Conservation (phyloP, 2,329 filamentous ascomycete genomes). For the Polychaeton citri region DNA sequence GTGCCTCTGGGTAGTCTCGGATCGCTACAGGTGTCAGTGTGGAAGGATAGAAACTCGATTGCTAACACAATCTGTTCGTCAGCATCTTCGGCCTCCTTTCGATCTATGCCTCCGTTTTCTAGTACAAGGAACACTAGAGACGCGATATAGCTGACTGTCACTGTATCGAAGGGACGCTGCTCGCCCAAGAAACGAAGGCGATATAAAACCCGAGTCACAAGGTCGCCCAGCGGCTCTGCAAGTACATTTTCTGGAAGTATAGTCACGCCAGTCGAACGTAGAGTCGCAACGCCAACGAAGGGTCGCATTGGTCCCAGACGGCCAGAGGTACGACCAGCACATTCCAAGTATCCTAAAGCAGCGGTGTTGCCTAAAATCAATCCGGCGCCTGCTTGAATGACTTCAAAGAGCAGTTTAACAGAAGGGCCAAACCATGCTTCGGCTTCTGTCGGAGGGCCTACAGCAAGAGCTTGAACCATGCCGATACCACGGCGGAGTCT, state of each 20-base stretch:
- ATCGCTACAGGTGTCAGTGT: slow-evolving; percentile 68
- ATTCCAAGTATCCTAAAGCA: slow-evolving; percentile 64
- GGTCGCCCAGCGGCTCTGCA: slow-evolving; percentile 63
- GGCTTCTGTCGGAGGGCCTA: slow-evolving; percentile 78
- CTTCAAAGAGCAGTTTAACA: slow-evolving; percentile 57
- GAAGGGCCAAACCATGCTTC: slow-evolving; percentile 78
- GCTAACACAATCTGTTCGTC: slow-evolving; percentile 85
- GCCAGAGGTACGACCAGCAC: slow-evolving; percentile 58
- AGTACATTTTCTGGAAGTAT: slow-evolving; percentile 59
- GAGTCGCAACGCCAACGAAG: slow-evolving; percentile 77
- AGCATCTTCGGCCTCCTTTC: slow-evolving; percentile 54
- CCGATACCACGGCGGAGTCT: slow-evolving; percentile 72
- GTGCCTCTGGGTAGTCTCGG: slow-evolving; percentile 62
- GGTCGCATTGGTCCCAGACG: slow-evolving; percentile 64
- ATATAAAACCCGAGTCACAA: slow-evolving; percentile 82
- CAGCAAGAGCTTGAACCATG: slow-evolving; percentile 69
- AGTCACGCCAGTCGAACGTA: slow-evolving; percentile 64
- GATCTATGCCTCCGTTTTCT: slow-evolving; percentile 63
- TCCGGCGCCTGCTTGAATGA: slow-evolving; percentile 68
- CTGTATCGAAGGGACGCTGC: slow-evolving; percentile 81
- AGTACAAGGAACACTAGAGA: slow-evolving; percentile 71
- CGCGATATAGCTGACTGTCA: slow-evolving; percentile 77
- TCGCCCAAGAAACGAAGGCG: slow-evolving; percentile 80
- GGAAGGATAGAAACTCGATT: slow-evolving; percentile 77
- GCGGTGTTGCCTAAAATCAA: slow-evolving; percentile 70